Evolutionary conservation across 768 basidiomycete species (phyloP).

Genomic region (Kwoniella dendrophila): DNA sequence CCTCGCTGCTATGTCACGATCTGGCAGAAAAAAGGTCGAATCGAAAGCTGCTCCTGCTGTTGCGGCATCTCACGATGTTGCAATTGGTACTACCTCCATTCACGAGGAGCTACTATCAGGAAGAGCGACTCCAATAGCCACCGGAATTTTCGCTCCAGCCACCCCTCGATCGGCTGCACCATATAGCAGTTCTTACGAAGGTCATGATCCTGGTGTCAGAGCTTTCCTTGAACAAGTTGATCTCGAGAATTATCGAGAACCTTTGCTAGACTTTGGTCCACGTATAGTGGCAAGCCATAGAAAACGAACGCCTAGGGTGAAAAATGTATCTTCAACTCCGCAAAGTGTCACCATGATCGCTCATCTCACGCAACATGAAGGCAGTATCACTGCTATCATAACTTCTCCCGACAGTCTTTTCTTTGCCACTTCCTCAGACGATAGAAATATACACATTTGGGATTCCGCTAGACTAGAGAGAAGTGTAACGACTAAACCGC

Average conservation of each 20-base stretch:
- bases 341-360: conserved; percentile 80
- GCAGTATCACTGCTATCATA: conserved; percentile 74
- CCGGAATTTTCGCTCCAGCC: conserved; percentile 14
- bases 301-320: conserved; percentile 56
- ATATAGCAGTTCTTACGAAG: conserved; percentile 63
- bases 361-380: conserved; percentile 80
- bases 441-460: conserved; percentile 59
- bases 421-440: conserved; percentile 62
- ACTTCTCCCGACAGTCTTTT: conserved; percentile 93
- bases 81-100: conserved; percentile 74
- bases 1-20: conserved; percentile 50
- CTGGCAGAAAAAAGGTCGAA: conserved; percentile 61
- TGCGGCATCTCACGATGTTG: conserved; percentile 74
- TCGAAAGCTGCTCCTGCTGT: conserved; percentile 87
- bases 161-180: conserved; percentile 27
- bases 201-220: conserved; percentile 84
- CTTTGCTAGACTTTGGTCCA: conserved; percentile 89
- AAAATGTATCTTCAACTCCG: conserved; percentile 59
- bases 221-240: conserved; percentile 87
- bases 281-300: conserved; percentile 75
- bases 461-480: conserved; percentile 82
- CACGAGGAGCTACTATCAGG: conserved; percentile 69
- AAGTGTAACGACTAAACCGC: conserved; percentile 79
- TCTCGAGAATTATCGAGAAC: conserved; percentile 76
- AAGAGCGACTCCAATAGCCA: conserved; percentile 66